Percentiles rank a stretch among this genome's conserved stretches.
phyloP scores from a whole-genome alignment of 495 filamentous ascomycete species.

The Daldinia concentrica region DNA sequence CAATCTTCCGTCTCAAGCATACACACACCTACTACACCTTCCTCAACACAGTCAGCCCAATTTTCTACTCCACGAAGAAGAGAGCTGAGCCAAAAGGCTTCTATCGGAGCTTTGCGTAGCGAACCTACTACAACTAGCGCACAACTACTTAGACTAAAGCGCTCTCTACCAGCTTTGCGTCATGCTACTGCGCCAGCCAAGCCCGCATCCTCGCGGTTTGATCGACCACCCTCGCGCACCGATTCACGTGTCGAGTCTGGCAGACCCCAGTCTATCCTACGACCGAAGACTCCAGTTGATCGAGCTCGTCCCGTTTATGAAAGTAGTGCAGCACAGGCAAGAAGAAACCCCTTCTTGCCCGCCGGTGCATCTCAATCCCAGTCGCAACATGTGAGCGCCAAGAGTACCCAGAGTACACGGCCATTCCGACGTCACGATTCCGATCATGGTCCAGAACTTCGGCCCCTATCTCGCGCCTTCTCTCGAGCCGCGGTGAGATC shows the following conservation, averaged over 20 bases:
- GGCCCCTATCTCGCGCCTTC: constrained; percentile 64
- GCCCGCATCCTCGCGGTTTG: constrained; percentile 55
- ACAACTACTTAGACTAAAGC: constrained; percentile 82
- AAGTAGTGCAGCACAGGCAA: constrained; percentile 59
- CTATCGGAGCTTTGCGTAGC: constrained; percentile 59
- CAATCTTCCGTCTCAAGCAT: constrained; percentile 70
- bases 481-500: constrained; percentile 64
- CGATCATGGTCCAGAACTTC: constrained; percentile 63
- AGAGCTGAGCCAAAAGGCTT: constrained; percentile 65
- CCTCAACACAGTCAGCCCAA: constrained; percentile 62
- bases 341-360: constrained; percentile 81
- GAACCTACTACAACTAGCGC: constrained; percentile 76
- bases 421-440: constrained; percentile 79
- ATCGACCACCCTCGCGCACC: constrained; percentile 62
- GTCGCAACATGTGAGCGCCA: constrained; percentile 81
- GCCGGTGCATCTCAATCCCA: constrained; percentile 76
- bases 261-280: constrained; percentile 55
- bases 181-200: constrained; percentile 58
- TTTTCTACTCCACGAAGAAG: constrained; percentile 68
- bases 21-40: constrained; percentile 66
- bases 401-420: constrained; percentile 73
- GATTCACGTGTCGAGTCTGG: constrained; percentile 45
- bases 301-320: constrained; percentile 61
- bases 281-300: constrained; percentile 80
- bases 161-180: constrained; percentile 85